Evolutionary conservation across 2,329 filamentous ascomycete genomes (phyloP).

Genomic region (Sarocladiaceae sp.): DNA sequence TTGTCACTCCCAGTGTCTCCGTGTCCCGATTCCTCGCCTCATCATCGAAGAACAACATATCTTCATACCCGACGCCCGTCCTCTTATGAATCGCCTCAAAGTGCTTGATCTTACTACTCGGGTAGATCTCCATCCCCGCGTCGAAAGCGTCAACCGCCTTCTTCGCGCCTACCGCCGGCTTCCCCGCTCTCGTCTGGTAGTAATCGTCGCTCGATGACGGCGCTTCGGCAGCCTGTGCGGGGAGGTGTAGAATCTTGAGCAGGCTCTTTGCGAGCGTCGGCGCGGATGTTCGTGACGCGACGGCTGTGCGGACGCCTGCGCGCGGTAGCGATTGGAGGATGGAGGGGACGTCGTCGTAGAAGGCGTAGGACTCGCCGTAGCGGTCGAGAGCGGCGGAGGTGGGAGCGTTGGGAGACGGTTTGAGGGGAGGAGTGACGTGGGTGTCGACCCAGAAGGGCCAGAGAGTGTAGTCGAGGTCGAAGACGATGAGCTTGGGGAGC

Average conservation of each 20-base stretch:
- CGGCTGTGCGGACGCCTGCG: slow-evolving; percentile 50
- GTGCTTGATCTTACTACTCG: slow-evolving; percentile 77
- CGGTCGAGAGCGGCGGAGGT: slow-evolving; percentile 44
- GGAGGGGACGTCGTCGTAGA: slow-evolving; percentile 63
- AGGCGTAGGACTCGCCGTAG: slow-evolving; percentile 60
- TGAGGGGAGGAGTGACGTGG: slow-evolving; percentile 71
- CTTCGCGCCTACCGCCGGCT: slow-evolving; percentile 35
- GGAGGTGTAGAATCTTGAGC: slow-evolving; percentile 64
- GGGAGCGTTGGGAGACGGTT: slow-evolving; percentile 35
- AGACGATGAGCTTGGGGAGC: slow-evolving; percentile 77
- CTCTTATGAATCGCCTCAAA: slow-evolving; percentile 67
- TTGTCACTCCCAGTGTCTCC: slow-evolving; percentile 69
- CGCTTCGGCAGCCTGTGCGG: slow-evolving; percentile 14
- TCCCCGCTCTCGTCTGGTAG: slow-evolving; percentile 13
- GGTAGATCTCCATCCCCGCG: slow-evolving; percentile 59
- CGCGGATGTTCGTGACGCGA: slow-evolving; percentile 74
- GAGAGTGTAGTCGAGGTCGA: slow-evolving; percentile 97
- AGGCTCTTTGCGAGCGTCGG: slow-evolving; percentile 76
- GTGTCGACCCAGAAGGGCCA: slow-evolving; percentile 99
- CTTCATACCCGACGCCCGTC: slow-evolving; percentile 65
- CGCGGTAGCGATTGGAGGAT: slow-evolving; percentile 55
- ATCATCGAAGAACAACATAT: slow-evolving; percentile 96
- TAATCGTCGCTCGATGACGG: slow-evolving; percentile 14
- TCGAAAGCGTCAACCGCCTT: slow-evolving; percentile 50
- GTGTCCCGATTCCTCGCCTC: slow-evolving; percentile 83